Evolutionary conservation across 1,139 yeast genomes (phyloP), one percentile per base, ranked within the genome.

Genomic region (Suhomyces chickasaworum): DNA sequence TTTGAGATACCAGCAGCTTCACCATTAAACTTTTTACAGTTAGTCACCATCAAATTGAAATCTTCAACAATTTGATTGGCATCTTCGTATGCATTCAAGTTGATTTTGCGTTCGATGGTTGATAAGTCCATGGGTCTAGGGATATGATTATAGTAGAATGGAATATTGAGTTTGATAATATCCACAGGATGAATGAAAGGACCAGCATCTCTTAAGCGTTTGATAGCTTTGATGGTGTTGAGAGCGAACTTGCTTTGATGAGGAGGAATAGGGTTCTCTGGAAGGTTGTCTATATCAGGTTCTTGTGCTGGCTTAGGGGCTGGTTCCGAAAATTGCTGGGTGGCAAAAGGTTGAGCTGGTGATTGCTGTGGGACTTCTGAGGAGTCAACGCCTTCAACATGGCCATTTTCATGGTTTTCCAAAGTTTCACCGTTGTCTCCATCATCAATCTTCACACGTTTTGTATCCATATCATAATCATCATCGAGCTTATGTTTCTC

Each of bases 101-200:
- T 74, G 40, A 91, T 69, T 65, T 91, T 93, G 56, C 80, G 80
- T 65, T 95, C 99, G 56, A 93, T 88, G 2, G 98, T 90, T 5
- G 91, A 80, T 41, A 93, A 73, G 65, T 91, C 98, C 98, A 95
- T 93, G 34, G 99, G 99, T 55, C 87, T 75, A 52, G 80, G 78
- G 57, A 95, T 83, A 59, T 82, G 83, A 59, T 89, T 89, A 64
- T 85, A 89, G 65, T 93, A 93, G 49, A 88, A 83, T 3, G 99
- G 99, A 49, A 95, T 87, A 60, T 91, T 90, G 53, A 90, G 78
- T 62, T 89, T 89, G 45, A 88, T 84, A 3, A 81, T 86, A 62
- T 93, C 98, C 34, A 93, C 99, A 0, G 99, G 99, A 46, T 75
- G 82, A 41, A 89, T 61, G 63, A 93, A 93, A 3, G 99, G 99